Conservation (phyloP, 805 yeast genomes). For the Candida ponderosae region DNA sequence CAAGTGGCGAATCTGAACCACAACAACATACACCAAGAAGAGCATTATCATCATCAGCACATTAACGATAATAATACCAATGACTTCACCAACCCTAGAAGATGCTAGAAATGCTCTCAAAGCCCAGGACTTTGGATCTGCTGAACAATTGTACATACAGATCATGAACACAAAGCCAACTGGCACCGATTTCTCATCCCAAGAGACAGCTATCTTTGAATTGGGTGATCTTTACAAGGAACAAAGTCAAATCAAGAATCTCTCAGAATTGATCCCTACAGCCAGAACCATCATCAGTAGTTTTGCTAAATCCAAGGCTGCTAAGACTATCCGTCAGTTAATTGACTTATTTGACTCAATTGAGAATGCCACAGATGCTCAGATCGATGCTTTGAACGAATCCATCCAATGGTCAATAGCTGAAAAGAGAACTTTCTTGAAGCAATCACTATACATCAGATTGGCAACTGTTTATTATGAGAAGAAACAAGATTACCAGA, state of each 20-base stretch:
- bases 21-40: too few relatives aligned
- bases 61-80: neutral
- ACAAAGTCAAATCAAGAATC: conserved; percentile 37
- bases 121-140: conserved; percentile 40
- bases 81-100: conserved; percentile 28
- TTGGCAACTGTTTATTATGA: conserved; percentile 69
- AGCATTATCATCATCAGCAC: too few relatives aligned
- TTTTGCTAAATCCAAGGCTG: conserved; percentile 90
- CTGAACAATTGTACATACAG: conserved; percentile 52
- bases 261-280: conserved; percentile 54
- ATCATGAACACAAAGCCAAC: conserved; percentile 31
- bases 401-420: conserved; percentile 81
- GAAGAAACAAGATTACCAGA: conserved; percentile 52
- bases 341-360: conserved; percentile 69
- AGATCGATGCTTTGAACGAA: conserved; percentile 66
- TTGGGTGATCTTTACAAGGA: conserved; percentile 65
- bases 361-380: conserved; percentile 56
- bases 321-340: conserved; percentile 76
- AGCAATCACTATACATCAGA: conserved; percentile 82
- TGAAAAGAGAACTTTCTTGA: conserved; percentile 79
- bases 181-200: conserved; percentile 16
- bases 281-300: conserved; percentile 67
- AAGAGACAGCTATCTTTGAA: conserved; percentile 43
- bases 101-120: conserved; percentile 56
- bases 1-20: too few relatives aligned